Evolutionary conservation across 495 filamentous ascomycete genomes (phyloP), one percentile per base, ranked within the genome.

Genomic region (Hypoxylon trugodes): DNA sequence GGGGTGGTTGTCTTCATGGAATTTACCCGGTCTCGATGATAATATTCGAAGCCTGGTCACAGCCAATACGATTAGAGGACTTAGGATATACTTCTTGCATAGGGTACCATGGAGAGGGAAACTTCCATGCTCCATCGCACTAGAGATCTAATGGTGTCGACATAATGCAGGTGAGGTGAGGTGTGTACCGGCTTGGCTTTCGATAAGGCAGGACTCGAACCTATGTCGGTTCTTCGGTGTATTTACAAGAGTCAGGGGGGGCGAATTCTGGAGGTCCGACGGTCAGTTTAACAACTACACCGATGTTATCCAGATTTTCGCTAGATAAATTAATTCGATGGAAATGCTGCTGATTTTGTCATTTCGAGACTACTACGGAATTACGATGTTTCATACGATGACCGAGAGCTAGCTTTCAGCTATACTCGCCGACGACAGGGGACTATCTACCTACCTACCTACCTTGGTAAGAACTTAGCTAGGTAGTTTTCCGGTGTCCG

Each of bases 1-100:
- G 37, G n/a, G n/a, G 45, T 47, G 42, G 36, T 36, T 51, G 21
- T 51, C 32, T 36, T 40, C 19, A 26, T 57, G 25, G 56, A 60
- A 32, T 66, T 66, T 66, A 66, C 12, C 63, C 63, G 63, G 62
- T 19, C 32, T 56, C 30, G 13, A 36, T 47, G 57, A 61, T 52
- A 32, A 53, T 33, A 52, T 40, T 16, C 49, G 22, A 12, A 37
- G 42, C 42, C 25, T 30, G 16, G 48, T 30, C 28, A 32, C 21
- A 46, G 32, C 50, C 56, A 60, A 60, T 33, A 36, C 37, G 55
- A 43, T 33, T 10, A 24, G 48, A 59, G 19, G 46, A 40, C 47
- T 15, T 21, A n/a, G n/a, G n/a, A n/a, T n/a, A 15, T 16, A 43
- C 42, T 49, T 37, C 48, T 28, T 53, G 36, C 61, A 54, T 41